Base-by-base conservation (phyloP, 2,329 filamentous ascomycete species). In the Ophiostoma himal-ulmi region DNA sequence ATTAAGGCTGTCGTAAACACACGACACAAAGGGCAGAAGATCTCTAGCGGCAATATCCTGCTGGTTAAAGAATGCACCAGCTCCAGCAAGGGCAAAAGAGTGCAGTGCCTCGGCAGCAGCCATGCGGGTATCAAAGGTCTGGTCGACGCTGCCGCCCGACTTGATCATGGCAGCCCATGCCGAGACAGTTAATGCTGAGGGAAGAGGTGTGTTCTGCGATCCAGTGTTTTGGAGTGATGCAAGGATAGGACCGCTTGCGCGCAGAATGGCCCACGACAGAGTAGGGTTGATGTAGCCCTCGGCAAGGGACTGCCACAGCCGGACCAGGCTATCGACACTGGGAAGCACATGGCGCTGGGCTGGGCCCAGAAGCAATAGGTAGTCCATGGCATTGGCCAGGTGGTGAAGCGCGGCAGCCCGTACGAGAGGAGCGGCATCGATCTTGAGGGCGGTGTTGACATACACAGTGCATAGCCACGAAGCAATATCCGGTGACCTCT, bases 1-100 rank as follows among this genome's bases (percentile, higher is more conserved):
- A 76, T 92, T 91, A 5, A 96, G 83, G 65, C 88, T 83, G 76
- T 93, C 89, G 78, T 95, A 94, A 1, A 94, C 81, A 3, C 89
- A 82, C 5, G 93, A 78, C 68, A 91, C 85, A 39, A 86, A 81
- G 1, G 86, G 81, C 1, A 92, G 78, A 44, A 87, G 80, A 77
- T 69, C 73, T 8, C 11, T 52, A 34, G n/a, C 20, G 17, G 22
- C 67, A 68, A 74, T 52, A 8, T 2, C 20, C 5, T 13, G 17
- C 10, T 22, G 36, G 62, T 8, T 39, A 20, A 54, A 62, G 54
- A 11, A 17, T 20, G 30, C 37, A 5, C 34, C 34, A 1, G 60
- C n/a, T 0, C 67, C 44, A 2, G 71, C 71, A n/a, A 70, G 13
- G 1, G 82, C 85, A 77, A 87, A 85, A 17, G 83, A 84, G 52